Conservation (phyloP, 176 grass and related monocot genomes). For the Melocanna baccifera region DNA sequence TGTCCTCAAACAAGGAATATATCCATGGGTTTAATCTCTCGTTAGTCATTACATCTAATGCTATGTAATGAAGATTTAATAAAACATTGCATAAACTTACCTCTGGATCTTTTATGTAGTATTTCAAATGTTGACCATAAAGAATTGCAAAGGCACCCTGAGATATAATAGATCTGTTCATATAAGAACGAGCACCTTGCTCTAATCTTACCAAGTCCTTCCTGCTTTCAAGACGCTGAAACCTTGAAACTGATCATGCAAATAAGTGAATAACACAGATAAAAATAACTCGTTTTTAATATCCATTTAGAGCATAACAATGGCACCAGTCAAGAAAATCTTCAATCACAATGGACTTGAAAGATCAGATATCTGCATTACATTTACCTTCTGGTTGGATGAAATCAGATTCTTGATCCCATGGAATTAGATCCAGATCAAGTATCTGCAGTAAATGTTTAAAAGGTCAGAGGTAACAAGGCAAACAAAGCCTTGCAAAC, state of each 20-base stretch:
- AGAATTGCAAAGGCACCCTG: constrained; percentile 67
- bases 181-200: constrained; percentile 58
- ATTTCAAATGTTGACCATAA: constrained; percentile 64
- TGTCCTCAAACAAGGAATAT: constrained; percentile 15
- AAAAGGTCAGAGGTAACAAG: constrained; percentile 18
- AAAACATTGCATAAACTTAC: constrained; percentile 38
- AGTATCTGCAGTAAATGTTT: constrained; percentile 44
- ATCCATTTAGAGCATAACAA: not conserved
- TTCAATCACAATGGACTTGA: constrained; percentile 9
- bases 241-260: constrained; percentile 57
- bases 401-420: constrained; percentile 47
- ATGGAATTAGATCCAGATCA: constrained; percentile 47
- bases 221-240: constrained; percentile 52
- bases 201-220: constrained; percentile 72
- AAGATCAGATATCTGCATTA: constrained; percentile 15
- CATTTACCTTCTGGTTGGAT: constrained; percentile 54
- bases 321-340: not conserved
- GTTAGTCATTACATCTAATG: constrained; percentile 1
- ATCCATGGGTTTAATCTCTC: not conserved
- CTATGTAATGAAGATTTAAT: not conserved
- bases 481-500: not conserved
- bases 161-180: constrained; percentile 62
- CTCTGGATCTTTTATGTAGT: constrained; percentile 69
- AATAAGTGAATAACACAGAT: not conserved
- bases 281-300: constrained; percentile 1